Percentiles rank a stretch among this genome's conserved stretches.
These are phyloP conservation scores for Aegle marmelos DNA, from an alignment of 345 rosid species.

Conservation along the genomic window DNA sequence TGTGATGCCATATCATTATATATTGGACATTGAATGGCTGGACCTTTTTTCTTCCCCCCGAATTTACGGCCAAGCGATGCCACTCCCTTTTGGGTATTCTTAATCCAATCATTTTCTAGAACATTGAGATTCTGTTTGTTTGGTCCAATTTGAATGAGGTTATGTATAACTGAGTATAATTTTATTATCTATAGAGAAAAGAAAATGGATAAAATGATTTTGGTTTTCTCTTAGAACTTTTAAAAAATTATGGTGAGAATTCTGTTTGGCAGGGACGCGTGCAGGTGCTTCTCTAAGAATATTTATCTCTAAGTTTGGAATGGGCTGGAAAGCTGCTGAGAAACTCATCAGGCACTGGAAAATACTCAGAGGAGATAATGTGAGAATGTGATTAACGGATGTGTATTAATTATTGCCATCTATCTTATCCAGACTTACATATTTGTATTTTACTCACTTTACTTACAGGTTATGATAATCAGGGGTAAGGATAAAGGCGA, in stretches of 20 bases:
- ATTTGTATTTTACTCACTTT: background rate
- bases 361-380: constrained; percentile 90
- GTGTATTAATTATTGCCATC: background rate
- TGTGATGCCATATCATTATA: background rate
- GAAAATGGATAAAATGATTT: background rate
- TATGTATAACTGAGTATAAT: background rate
- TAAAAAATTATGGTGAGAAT: background rate
- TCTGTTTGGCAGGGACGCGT: background rate
- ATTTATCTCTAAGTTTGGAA: constrained; percentile 14
- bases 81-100: background rate
- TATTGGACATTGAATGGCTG: background rate
- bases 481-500: constrained; percentile 66
- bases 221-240: background rate
- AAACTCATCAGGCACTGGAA: constrained; percentile 97
- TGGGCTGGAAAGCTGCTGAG: constrained; percentile 99
- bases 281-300: background rate
- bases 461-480: constrained; percentile 49
- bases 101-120: background rate
- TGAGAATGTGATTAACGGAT: constrained; percentile 26
- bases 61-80: background rate
- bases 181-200: background rate
- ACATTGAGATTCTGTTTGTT: background rate
- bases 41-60: background rate
- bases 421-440: background rate
- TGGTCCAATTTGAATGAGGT: background rate